These are phyloP conservation scores for Middelhovenomyces tepae DNA, from an alignment of 805 yeast species.

Conservation along the genomic window DNA sequence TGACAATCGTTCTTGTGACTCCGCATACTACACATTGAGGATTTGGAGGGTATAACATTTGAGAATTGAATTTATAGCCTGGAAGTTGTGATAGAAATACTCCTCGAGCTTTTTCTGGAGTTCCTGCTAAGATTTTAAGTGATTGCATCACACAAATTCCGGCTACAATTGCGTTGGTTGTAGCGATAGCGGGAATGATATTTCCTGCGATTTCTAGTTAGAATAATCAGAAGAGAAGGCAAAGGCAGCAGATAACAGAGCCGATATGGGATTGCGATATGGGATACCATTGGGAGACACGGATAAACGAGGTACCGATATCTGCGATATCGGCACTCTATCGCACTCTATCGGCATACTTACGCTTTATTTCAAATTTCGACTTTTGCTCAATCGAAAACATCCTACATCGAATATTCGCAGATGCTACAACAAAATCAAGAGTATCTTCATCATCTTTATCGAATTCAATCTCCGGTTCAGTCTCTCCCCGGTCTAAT, in stretches of 20 bases:
- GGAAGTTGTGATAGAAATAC: conserved; percentile 49
- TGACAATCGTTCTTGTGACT: conserved; percentile 25
- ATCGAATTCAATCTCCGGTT: conserved; percentile 49
- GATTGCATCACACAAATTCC: conserved; percentile 79
- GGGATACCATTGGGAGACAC: too few relatives aligned
- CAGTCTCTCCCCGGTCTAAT: conserved; percentile 30
- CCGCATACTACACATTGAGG: conserved; percentile 53
- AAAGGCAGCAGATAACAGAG: too few relatives aligned
- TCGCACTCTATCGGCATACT: conserved; percentile 5
- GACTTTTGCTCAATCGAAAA: conserved; percentile 65
- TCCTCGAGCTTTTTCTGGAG: conserved; percentile 21
- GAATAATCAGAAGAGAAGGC: too few relatives aligned
- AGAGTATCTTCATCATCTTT: conserved; percentile 92
- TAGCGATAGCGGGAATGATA: conserved; percentile 96
- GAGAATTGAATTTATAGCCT: conserved; percentile 57
- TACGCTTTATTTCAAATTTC: conserved; percentile 83
- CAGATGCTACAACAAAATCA: conserved; percentile 76
- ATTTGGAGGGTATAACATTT: conserved; percentile 53
- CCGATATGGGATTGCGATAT: too few relatives aligned
- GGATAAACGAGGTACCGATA: too few relatives aligned
- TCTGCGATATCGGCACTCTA: too few relatives aligned
- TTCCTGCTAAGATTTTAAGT: conserved; percentile 31
- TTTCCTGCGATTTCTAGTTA: conserved; percentile 95
- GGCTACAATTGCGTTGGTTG: conserved; percentile 91
- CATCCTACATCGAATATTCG: conserved; percentile 64